These are phyloP conservation scores for Globisporangium perplexum DNA, from an alignment of 352 stramenopile genomes.

Conservation along the genomic window DNA sequence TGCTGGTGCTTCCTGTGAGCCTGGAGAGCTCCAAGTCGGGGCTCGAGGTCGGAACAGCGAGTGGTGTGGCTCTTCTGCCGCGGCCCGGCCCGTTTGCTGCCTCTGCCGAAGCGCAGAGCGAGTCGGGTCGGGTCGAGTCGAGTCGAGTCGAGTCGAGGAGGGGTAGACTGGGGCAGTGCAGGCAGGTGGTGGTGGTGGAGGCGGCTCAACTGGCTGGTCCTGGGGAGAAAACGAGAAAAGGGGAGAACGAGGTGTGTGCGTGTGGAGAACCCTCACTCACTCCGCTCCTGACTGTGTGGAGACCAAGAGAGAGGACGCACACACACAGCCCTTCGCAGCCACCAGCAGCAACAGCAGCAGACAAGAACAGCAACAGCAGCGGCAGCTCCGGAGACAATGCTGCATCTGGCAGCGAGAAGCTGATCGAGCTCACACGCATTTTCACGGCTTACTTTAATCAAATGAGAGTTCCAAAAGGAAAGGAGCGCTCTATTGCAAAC, in stretches of 20 bases:
- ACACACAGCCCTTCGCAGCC: background rate
- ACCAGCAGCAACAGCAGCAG: background rate
- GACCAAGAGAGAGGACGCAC: background rate
- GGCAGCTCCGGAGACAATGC: background rate
- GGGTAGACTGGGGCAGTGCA: background rate
- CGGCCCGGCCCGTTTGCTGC: conserved; percentile 6
- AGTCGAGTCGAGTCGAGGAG: too few relatives aligned
- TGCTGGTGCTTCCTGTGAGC: background rate
- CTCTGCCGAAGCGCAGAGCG: background rate
- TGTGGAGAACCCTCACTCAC: background rate
- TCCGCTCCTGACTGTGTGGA: background rate
- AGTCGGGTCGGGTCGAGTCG: background rate
- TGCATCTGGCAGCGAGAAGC: too few relatives aligned
- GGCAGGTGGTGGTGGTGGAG: background rate
- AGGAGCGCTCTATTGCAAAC: background rate
- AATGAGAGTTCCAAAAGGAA: background rate
- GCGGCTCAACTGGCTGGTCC: conserved; percentile 1
- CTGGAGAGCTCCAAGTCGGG: background rate
- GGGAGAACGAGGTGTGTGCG: background rate
- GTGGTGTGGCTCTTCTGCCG: conserved; percentile 17
- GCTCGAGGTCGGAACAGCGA: background rate
- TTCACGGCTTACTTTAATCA: background rate
- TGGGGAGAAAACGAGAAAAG: conserved; percentile 1
- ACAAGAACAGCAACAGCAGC: background rate
- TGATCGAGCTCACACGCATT: too few relatives aligned